phyloP scores from a whole-genome alignment of 495 filamentous ascomycete genomes.

The Penicillium longicatenatum region DNA sequence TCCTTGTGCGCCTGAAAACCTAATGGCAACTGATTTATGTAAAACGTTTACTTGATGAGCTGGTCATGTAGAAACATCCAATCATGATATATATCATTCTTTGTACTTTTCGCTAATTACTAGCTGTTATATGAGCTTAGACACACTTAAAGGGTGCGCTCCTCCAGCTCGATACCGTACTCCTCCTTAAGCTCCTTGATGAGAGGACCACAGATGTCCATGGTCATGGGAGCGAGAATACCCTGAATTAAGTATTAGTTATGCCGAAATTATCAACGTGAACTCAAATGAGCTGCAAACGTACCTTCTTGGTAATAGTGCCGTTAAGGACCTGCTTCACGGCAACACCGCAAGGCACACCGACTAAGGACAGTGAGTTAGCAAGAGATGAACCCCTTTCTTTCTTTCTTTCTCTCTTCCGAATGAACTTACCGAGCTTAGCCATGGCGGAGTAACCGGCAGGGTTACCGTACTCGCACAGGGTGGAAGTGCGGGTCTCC shows the following conservation, averaged over 20 bases:
- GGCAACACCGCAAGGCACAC: conserved; percentile 62
- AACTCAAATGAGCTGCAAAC: background rate
- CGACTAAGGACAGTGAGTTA: conserved; percentile 44
- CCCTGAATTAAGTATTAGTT: conserved; percentile 39
- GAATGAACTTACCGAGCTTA: conserved; percentile 47
- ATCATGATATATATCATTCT: conserved; percentile 19
- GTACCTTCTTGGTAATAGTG: conserved; percentile 66
- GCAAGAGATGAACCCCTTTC: background rate
- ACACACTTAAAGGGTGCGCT: conserved; percentile 40
- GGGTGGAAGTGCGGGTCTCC: conserved; percentile 78
- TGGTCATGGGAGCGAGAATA: conserved; percentile 78
- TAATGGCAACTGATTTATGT: no score
- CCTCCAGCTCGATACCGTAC: conserved; percentile 33
- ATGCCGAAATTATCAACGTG: background rate
- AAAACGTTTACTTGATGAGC: background rate
- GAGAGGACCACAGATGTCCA: conserved; percentile 67
- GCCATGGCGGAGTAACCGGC: conserved; percentile 89
- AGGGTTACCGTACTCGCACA: conserved; percentile 84
- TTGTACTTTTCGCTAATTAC: conserved; percentile 15
- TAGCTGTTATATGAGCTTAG: background rate
- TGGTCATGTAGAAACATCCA: conserved; percentile 1
- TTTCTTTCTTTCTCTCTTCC: background rate
- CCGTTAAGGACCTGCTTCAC: conserved; percentile 84
- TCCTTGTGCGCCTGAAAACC: no score
- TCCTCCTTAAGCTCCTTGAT: conserved; percentile 58